Base-by-base conservation (phyloP, 352 stramenopile species). In the Globisporangium irregulare region DNA sequence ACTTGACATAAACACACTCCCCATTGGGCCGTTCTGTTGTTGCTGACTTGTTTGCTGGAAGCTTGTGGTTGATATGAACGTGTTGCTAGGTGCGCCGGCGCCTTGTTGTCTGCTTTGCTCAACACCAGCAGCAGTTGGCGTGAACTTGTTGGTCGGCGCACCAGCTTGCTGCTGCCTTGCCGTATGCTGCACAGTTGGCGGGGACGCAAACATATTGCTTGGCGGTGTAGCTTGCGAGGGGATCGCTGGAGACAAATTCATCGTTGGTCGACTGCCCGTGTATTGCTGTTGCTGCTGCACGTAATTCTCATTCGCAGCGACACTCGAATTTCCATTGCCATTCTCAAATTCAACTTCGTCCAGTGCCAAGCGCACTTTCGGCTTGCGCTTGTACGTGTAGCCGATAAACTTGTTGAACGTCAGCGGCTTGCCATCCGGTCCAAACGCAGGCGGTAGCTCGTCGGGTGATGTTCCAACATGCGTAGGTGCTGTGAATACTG, bases 401-500 rank as follows among this genome's bases (percentile, higher is more conserved):
- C 89, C 89, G 73, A 96, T 95, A 58, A 96, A 96, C 73, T 96
- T 96, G 75, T 96, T 96, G 67, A 93, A 94, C 27, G 86, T 94
- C 54, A 94, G 72, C n/a, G 86, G 86, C 66, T 92, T 91, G 65
- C 86, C 86, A 60, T 94, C 86, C 1, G 83, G 79, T 2, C 86
- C 86, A 32, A 86, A 88, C 0, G 76, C 80, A 34, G 66, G 75
- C 0, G 75, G 72, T 29, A 82, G 57, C 0, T 83, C 82, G 1
- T 75, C 63, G 1, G 50, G 46, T 1, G 59, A 60, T 20, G 57
- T 43, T 20, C 66, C 59, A 4, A 63, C 50, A 22, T 66, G 53
- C 3, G 58, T 8, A 12, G 43, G 68, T 15, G 69, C 67, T 18
- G 70, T 62, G 14, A 70, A 55, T 18, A 53, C 71, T 12, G 70